Percentiles rank a stretch among this genome's conserved stretches.
phyloP scores from a whole-genome alignment of 352 stramenopile species.

The Detonula confervacea region DNA sequence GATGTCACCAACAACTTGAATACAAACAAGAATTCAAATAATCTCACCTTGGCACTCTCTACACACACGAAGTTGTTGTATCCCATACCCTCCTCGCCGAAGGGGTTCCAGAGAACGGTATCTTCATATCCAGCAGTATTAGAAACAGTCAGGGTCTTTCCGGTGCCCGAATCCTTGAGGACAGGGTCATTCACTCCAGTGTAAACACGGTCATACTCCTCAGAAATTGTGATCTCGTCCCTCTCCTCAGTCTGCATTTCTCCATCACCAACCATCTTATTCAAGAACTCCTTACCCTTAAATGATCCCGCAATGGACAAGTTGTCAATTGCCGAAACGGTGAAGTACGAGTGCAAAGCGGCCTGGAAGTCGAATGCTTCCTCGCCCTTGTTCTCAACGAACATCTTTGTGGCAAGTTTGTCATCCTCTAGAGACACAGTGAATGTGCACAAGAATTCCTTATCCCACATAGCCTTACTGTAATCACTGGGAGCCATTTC shows the following conservation, averaged over 20 bases:
- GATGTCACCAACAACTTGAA: neutral
- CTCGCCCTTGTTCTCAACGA: constrained; percentile 82
- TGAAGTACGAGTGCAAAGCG: constrained; percentile 86
- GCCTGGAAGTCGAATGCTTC: constrained; percentile 86
- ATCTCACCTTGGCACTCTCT: constrained; percentile 80
- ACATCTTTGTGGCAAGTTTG: constrained; percentile 84
- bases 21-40: neutral
- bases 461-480: constrained; percentile 87
- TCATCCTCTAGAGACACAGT: constrained; percentile 74
- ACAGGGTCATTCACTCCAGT: constrained; percentile 86
- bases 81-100: constrained; percentile 85
- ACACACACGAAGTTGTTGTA: constrained; percentile 88
- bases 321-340: constrained; percentile 81
- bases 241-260: constrained; percentile 85
- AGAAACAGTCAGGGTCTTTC: constrained; percentile 77
- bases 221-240: constrained; percentile 82
- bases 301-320: constrained; percentile 84
- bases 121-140: constrained; percentile 85
- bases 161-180: constrained; percentile 80
- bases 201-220: constrained; percentile 88
- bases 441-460: constrained; percentile 84
- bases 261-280: constrained; percentile 83
- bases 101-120: constrained; percentile 86
- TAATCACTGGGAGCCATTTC: constrained; percentile 83
- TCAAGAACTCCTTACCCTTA: constrained; percentile 85